phyloP scores from a whole-genome alignment of 2,329 filamentous ascomycete species.

The Achaetomium macrosporum region DNA sequence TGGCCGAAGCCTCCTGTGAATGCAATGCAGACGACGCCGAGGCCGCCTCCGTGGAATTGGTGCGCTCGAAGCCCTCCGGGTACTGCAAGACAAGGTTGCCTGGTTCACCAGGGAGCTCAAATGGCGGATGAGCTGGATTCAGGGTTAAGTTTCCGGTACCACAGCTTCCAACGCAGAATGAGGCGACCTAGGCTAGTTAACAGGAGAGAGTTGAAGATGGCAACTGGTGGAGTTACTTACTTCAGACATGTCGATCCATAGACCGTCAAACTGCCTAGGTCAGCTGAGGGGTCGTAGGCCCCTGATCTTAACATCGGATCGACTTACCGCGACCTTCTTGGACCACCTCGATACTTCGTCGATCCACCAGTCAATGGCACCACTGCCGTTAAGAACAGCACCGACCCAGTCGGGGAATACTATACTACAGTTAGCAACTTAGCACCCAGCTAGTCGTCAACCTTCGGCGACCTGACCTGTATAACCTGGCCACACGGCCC shows the following conservation, averaged over 20 bases:
- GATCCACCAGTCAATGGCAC: constrained; percentile 64
- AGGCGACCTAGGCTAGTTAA: constrained; percentile 27
- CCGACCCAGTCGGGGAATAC: constrained; percentile 68
- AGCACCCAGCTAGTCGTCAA: not conserved
- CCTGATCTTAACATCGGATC: not conserved
- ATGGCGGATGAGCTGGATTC: constrained; percentile 64
- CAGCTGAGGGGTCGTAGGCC: constrained; percentile 21
- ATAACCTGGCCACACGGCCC: constrained; percentile 69
- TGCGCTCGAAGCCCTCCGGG: constrained; percentile 64
- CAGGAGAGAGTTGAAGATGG: not conserved
- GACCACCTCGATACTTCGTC: constrained; percentile 39
- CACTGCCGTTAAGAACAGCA: constrained; percentile 53
- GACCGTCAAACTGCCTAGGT: constrained; percentile 40
- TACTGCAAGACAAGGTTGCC: constrained; percentile 55
- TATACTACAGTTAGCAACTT: constrained; percentile 13
- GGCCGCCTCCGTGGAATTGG: constrained; percentile 62
- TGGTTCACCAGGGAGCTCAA: constrained; percentile 58
- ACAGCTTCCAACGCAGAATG: constrained; percentile 67
- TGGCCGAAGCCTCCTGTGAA: constrained; percentile 26
- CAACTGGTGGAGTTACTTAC: constrained; percentile 30
- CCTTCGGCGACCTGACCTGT: constrained; percentile 34
- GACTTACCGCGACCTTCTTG: constrained; percentile 20
- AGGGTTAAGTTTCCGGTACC: constrained; percentile 58
- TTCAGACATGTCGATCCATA: constrained; percentile 57
- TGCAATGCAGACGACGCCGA: constrained; percentile 48